Percentiles rank a stretch among this genome's conserved stretches.
Evolutionary conservation across 2,329 filamentous ascomycete species (phyloP).

Genomic region (Thermochaetoides dissita): DNA sequence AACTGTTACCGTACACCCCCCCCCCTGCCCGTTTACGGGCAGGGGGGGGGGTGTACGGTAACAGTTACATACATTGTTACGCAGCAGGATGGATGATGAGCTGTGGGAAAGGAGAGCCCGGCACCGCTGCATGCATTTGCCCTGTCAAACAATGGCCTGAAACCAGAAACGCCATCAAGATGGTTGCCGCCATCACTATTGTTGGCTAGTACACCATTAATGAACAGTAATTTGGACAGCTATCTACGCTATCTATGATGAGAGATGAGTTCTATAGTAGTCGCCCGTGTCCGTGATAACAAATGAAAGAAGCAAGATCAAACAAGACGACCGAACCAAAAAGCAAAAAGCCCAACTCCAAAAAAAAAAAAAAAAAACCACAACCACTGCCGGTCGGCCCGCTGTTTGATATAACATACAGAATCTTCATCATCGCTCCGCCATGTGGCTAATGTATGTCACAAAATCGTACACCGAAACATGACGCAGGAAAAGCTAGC

Average conservation of each 20-base stretch:
- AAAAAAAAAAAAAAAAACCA: too few species aligned
- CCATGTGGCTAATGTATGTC: background rate
- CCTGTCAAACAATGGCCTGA: background rate
- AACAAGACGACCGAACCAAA: background rate
- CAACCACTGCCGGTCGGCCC: background rate
- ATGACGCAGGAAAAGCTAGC: background rate
- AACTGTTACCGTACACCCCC: too few species aligned
- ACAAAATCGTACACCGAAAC: background rate
- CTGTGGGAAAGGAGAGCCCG: too few species aligned
- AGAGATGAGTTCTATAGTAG: constrained; percentile 7
- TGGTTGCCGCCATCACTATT: background rate
- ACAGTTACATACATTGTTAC: background rate
- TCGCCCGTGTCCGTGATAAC: background rate
- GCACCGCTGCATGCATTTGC: background rate
- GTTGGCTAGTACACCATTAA: background rate
- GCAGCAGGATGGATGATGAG: too few species aligned
- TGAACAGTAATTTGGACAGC: background rate
- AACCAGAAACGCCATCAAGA: background rate
- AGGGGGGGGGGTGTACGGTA: background rate
- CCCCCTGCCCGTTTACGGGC: too few species aligned
- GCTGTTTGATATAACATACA: constrained; percentile 3
- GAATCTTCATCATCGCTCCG: constrained; percentile 1
- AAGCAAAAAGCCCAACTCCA: constrained; percentile 2
- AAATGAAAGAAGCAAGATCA: background rate
- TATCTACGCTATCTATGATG: constrained; percentile 5